Evolutionary conservation across 148 eudicot genomes (phyloP), one percentile per base, ranked within the genome.

Genomic region (Selenicereus undatus): DNA sequence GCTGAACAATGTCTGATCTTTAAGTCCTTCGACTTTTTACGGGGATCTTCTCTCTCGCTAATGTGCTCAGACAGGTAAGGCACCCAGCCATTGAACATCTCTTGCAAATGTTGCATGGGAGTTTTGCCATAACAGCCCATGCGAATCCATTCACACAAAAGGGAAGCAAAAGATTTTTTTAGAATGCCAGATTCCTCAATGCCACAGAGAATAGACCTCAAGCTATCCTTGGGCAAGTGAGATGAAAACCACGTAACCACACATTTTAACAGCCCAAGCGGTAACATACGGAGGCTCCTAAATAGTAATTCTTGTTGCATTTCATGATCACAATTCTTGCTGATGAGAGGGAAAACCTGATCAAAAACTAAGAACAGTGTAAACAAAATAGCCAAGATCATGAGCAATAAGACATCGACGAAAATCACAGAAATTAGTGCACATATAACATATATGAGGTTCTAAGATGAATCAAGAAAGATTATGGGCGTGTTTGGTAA

Each of bases 191-290:
- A 88, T 69, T 78, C 82, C 82, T 84, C 88, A 71, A 93, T 84
- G 62, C 78, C 85, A 54, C 86, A 80, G 75, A 93, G 86, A 75
- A 91, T 84, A 56, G 86, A 84, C 82, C 85, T 90, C 60, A 88
- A 85, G 62, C 90, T 87, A 68, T 88, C 88, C 84, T 86, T 94
- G 32, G 94, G 81, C 82, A 95, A 87, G 76, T 87, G 90, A 83
- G 92, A 83, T 11, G 96, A 89, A 84, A 95, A 93, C 95, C 96
- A 95, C 73, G 90, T 85, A 66, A 86, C 82, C 72, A 86, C 89
- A 81, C 91, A 90, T 88, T 89, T 95, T 35, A 95, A 89, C 78
- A 95, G 83, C 78, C 98, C 97, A 83, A 95, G 94, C 27, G 98
- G 98, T 83, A 95, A 84, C 89, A 84, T 84, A 45, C 79, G 87